phyloP scores from a whole-genome alignment of 2,329 filamentous ascomycete genomes.

The Xylariaceae sp. region DNA sequence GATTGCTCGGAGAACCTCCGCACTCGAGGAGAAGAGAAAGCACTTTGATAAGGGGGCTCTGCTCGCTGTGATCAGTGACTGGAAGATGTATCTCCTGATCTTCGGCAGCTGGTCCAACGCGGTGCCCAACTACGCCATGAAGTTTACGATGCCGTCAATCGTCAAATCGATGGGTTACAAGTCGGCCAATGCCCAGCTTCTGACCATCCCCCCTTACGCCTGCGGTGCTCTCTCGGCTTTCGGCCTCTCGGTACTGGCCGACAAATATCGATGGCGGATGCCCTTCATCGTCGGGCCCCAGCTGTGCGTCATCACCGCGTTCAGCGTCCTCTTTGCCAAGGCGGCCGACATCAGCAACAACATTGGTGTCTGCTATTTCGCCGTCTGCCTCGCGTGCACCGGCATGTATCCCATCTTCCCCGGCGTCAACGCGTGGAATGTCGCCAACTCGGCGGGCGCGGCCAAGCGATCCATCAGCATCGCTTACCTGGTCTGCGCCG shows the following conservation, averaged over 20 bases:
- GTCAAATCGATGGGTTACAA: slow-evolving; percentile 27
- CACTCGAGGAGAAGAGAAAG: slow-evolving; percentile 17
- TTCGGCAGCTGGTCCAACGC: slow-evolving; percentile 36
- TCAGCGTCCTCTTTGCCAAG: slow-evolving; percentile 29
- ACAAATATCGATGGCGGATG: slow-evolving; percentile 30
- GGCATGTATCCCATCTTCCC: slow-evolving; percentile 35
- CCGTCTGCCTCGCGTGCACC: slow-evolving; percentile 32
- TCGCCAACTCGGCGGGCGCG: slow-evolving; percentile 29
- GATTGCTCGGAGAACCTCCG: slow-evolving; percentile 20
- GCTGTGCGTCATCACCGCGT: slow-evolving; percentile 26
- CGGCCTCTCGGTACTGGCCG: slow-evolving; percentile 27
- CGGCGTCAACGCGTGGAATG: slow-evolving; percentile 33
- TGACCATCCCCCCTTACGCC: slow-evolving; percentile 28
- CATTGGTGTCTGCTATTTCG: slow-evolving; percentile 35
- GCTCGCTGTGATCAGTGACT: slow-evolving; percentile 36
- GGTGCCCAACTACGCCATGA: slow-evolving; percentile 20
- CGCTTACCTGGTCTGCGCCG: slow-evolving; percentile 31
- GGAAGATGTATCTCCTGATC: slow-evolving; percentile 37
- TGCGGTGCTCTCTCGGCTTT: slow-evolving; percentile 26
- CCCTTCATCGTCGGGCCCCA: slow-evolving; percentile 30
- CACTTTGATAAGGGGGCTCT: slow-evolving; percentile 27
- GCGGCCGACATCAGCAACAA: slow-evolving; percentile 27
- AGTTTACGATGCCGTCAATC: slow-evolving; percentile 22
- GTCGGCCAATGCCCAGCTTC: slow-evolving; percentile 16
- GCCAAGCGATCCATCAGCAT: slow-evolving; percentile 34